Evolutionary conservation across 352 stramenopile species (phyloP).

Genomic region (Globisporangium perplexum): DNA sequence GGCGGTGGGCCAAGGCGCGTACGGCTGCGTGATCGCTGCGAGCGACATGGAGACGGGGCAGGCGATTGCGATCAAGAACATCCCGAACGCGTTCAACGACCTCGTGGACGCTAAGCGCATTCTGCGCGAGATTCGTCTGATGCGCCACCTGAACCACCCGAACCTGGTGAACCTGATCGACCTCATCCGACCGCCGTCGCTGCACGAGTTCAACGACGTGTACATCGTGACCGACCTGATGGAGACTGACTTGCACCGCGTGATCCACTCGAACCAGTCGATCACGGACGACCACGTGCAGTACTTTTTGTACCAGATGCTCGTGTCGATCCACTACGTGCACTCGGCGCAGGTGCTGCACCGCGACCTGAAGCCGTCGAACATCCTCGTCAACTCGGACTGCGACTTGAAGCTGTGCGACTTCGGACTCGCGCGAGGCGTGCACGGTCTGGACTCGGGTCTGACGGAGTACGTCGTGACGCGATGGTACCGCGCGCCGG

Average conservation of each 20-base stretch:
- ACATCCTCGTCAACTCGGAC: slow-evolving; percentile 78
- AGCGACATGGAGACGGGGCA: slow-evolving; percentile 83
- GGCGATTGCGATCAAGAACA: slow-evolving; percentile 95
- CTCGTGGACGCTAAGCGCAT: slow-evolving; percentile 86
- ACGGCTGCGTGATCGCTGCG: slow-evolving; percentile 88
- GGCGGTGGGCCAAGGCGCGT: slow-evolving; percentile 87
- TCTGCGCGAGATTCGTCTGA: slow-evolving; percentile 83
- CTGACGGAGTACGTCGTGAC: slow-evolving; percentile 91
- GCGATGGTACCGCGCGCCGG: slow-evolving; percentile 89
- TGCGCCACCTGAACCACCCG: slow-evolving; percentile 82
- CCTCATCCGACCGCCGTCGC: slow-evolving; percentile 67
- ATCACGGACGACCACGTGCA: slow-evolving; percentile 77
- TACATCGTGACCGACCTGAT: slow-evolving; percentile 82
- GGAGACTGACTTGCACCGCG: slow-evolving; percentile 70
- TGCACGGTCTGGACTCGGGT: slow-evolving; percentile 69
- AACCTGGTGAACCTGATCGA: slow-evolving; percentile 82
- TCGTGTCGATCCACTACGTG: slow-evolving; percentile 73
- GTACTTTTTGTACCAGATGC: slow-evolving; percentile 80
- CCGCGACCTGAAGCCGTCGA: slow-evolving; percentile 72
- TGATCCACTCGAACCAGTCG: slow-evolving; percentile 80
- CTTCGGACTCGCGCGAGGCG: slow-evolving; percentile 69
- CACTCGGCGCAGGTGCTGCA: slow-evolving; percentile 77
- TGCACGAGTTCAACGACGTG: slow-evolving; percentile 87
- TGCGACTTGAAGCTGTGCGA: slow-evolving; percentile 80
- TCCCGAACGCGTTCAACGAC: slow-evolving; percentile 91